These are phyloP conservation scores for Brachypodium distachyon DNA, from an alignment of 202 grass and related monocot genomes.

Conservation along the genomic window DNA sequence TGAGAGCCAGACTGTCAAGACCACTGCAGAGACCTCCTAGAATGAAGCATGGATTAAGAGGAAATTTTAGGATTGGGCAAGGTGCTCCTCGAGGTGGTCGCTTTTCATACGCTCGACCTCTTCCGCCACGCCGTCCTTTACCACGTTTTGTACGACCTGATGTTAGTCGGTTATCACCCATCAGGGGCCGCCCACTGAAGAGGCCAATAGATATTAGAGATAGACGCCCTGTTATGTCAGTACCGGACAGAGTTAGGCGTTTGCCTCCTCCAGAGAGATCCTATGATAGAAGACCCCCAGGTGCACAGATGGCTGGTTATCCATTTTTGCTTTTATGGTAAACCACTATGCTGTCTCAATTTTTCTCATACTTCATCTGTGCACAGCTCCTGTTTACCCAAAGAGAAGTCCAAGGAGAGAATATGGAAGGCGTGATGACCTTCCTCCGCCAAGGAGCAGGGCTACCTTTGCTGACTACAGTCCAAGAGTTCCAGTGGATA, in stretches of 20 bases:
- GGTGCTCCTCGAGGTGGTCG: conserved; percentile 39
- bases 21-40: conserved; percentile 71
- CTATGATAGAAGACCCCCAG: conserved; percentile 74
- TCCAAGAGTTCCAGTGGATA: conserved; percentile 56
- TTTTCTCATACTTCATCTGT: conserved; percentile 3
- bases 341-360: neutral
- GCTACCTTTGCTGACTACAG: conserved; percentile 44
- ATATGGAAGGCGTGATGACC: conserved; percentile 50
- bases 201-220: conserved; percentile 67
- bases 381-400: conserved; percentile 52
- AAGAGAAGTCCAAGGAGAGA: conserved; percentile 78
- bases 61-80: conserved; percentile 62
- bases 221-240: conserved; percentile 50
- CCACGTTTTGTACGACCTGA: conserved; percentile 33
- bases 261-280: conserved; percentile 57
- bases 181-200: conserved; percentile 47
- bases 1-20: conserved; percentile 77
- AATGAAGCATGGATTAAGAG: conserved; percentile 57
- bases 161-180: conserved; percentile 25
- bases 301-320: conserved; percentile 10
- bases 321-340: neutral
- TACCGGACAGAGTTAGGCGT: conserved; percentile 57
- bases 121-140: conserved; percentile 22
- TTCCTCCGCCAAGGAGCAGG: conserved; percentile 53
- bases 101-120: conserved; percentile 39